Evolutionary conservation across 495 filamentous ascomycete species (phyloP).

Genomic region (Sporormia fimetaria): DNA sequence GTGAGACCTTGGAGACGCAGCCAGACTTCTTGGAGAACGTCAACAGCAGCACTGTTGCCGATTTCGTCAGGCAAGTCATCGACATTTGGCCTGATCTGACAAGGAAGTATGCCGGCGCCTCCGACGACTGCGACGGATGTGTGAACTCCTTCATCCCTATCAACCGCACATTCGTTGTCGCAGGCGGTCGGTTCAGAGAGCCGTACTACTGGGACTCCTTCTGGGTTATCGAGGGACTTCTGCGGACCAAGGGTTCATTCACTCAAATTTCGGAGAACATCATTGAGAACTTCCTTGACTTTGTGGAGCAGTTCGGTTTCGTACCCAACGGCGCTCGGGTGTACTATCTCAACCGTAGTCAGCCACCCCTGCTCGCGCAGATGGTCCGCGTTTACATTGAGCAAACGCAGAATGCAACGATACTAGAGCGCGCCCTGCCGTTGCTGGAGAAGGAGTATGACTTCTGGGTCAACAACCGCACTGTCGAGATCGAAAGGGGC

Average conservation of each 20-base stretch:
- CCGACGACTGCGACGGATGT: slow-evolving; percentile 24
- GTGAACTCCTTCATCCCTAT: slow-evolving; percentile 25
- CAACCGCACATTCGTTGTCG: slow-evolving; percentile 28
- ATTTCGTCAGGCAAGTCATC: slow-evolving; percentile 25
- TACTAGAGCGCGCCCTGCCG: slow-evolving; percentile 24
- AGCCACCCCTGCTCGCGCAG: slow-evolving; percentile 26
- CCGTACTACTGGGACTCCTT: slow-evolving; percentile 30
- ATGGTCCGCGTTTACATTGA: slow-evolving; percentile 27
- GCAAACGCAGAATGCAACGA: slow-evolving; percentile 22
- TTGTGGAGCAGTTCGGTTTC: slow-evolving; percentile 26
- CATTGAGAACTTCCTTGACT: slow-evolving; percentile 28
- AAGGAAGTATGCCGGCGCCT: slow-evolving; percentile 22
- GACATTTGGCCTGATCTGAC: slow-evolving; percentile 29
- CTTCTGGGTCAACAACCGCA: slow-evolving; percentile 25
- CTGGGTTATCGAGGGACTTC: slow-evolving; percentile 26
- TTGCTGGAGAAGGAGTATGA: slow-evolving; percentile 22
- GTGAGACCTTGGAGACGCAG: slow-evolving; percentile 16
- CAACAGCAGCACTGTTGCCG: slow-evolving; percentile 17
- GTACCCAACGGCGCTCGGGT: slow-evolving; percentile 25
- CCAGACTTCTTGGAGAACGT: slow-evolving; percentile 23
- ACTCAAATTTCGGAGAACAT: slow-evolving; percentile 27
- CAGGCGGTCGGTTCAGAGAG: slow-evolving; percentile 28
- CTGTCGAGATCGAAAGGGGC: slow-evolving; percentile 9
- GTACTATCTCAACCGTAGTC: slow-evolving; percentile 27
- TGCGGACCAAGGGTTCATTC: slow-evolving; percentile 26